phyloP scores from a whole-genome alignment of 345 rosid genomes.

The Luvunga scandens region DNA sequence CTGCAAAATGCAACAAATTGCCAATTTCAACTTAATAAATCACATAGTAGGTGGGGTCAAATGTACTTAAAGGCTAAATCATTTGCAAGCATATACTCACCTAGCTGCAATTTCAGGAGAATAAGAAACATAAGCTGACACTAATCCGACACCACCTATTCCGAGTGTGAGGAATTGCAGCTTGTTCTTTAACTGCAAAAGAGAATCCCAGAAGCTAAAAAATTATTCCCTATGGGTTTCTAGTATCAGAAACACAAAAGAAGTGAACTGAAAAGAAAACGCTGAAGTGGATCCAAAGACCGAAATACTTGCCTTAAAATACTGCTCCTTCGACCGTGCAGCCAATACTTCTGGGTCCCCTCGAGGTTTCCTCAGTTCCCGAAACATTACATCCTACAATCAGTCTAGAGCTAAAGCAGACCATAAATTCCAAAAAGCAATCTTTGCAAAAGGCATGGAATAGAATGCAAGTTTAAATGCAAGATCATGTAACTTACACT shows the following conservation, averaged over 20 bases:
- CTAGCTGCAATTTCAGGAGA: constrained; percentile 87
- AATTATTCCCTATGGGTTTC: background rate
- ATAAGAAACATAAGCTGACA: constrained; percentile 80
- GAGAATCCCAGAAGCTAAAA: constrained; percentile 18
- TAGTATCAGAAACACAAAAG: background rate
- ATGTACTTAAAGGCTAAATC: background rate
- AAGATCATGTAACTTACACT: constrained; percentile 48
- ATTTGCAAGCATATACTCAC: constrained; percentile 34
- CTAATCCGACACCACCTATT: constrained; percentile 82
- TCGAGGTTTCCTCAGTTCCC: constrained; percentile 57
- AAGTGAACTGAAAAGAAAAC: background rate
- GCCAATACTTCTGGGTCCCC: constrained; percentile 79
- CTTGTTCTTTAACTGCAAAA: constrained; percentile 66
- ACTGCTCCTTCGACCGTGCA: constrained; percentile 75
- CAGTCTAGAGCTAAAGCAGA: constrained; percentile 17
- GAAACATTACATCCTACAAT: constrained; percentile 63
- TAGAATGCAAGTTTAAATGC: constrained; percentile 3
- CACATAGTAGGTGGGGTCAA: background rate
- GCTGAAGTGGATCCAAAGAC: constrained; percentile 4
- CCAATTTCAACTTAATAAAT: background rate
- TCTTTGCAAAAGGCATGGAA: background rate
- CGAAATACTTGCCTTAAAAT: constrained; percentile 52
- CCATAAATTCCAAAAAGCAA: constrained; percentile 10
- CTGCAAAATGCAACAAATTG: constrained; percentile 5
- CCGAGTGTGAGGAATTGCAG: constrained; percentile 72